Base-by-base conservation (phyloP, 192 early-diverging fungal species). In the Coemansia sp. region DNA sequence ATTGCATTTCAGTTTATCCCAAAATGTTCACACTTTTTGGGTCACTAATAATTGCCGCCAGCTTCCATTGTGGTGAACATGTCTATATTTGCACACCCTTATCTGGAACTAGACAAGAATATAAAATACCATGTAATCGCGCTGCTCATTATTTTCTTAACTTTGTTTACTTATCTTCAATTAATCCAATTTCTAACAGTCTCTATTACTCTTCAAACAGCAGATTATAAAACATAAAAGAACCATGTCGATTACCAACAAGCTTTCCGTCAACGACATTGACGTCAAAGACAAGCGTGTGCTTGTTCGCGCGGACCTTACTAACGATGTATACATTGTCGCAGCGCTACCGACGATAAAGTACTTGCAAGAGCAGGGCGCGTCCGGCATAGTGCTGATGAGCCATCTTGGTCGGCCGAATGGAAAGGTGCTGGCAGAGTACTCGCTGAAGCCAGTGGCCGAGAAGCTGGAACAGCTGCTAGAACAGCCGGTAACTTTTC, bases 371-470 rank as follows among this genome's bases (percentile, higher is more conserved):
- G 86, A 94, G 12, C 74, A 95, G 27, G 93, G 90, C 48, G 94
- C 97, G 14, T 73, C 89, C 41, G 81, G 91, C 55, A 92, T 99
- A 52, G 87, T 99, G 37, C 86, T 99, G 59, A 97, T 97, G 93
- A 89, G 87, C 82, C 97, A 99, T 83, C 86, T 99, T 66, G 97
- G 95, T 58, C 94, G 97, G 59, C 97, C 97, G 64, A 92, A 97
- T 71, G 97, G 97, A 65, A 84, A 95, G 74, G 84, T 75, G 48
- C 87, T 89, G 9, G 63, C 86, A 48, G 96, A 99, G 84, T 94
- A 90, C 85, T 93, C 94, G 53, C 87, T 99, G 64, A 87, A 87
- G 75, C 97, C 97, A 23, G 91, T 97, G 24, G 88, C 93, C 35
- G 87, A 79, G 27, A 94, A 96, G 76, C 82, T 99, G 27, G 72